Conservation (phyloP, 805 yeast genomes). For the Debaryomyces hansenii region DNA sequence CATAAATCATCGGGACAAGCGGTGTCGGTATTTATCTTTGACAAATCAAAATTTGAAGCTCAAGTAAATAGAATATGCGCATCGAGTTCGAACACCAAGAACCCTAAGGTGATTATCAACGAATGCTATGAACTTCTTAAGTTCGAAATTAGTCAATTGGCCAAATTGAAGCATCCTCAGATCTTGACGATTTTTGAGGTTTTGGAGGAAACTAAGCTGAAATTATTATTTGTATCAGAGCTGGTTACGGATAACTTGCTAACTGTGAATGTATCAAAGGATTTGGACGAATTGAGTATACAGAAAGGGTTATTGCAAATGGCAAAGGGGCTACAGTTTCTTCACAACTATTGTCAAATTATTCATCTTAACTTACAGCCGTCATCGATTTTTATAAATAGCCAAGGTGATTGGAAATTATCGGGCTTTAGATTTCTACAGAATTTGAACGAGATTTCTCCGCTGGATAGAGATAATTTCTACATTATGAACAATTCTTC, state of each 20-base stretch:
- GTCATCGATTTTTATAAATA: constrained; percentile 69
- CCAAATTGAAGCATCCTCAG: constrained; percentile 88
- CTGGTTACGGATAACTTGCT: constrained; percentile 59
- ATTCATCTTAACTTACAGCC: constrained; percentile 84
- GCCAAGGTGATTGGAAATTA: constrained; percentile 91
- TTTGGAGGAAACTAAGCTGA: constrained; percentile 77
- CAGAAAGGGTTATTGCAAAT: constrained; percentile 83
- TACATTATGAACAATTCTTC: constrained; percentile 73
- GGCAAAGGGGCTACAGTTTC: constrained; percentile 74
- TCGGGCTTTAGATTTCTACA: constrained; percentile 62
- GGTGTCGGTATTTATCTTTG: constrained; percentile 85
- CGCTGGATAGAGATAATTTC: constrained; percentile 53
- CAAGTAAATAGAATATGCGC: constrained; percentile 41
- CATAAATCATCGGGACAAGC: constrained; percentile 57
- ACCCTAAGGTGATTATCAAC: constrained; percentile 51
- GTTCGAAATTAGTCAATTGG: constrained; percentile 66
- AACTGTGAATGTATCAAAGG: constrained; percentile 27
- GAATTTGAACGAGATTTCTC: constrained; percentile 45
- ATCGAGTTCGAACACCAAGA: constrained; percentile 32
- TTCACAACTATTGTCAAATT: constrained; percentile 72
- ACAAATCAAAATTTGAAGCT: constrained; percentile 71
- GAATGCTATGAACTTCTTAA: constrained; percentile 68
- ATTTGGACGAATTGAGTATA: constrained; percentile 66
- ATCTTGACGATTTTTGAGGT: constrained; percentile 83
- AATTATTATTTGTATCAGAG: constrained; percentile 83